Evolutionary conservation across 2,329 filamentous ascomycete genomes (phyloP).

Genomic region (Fonsecaea monophora): DNA sequence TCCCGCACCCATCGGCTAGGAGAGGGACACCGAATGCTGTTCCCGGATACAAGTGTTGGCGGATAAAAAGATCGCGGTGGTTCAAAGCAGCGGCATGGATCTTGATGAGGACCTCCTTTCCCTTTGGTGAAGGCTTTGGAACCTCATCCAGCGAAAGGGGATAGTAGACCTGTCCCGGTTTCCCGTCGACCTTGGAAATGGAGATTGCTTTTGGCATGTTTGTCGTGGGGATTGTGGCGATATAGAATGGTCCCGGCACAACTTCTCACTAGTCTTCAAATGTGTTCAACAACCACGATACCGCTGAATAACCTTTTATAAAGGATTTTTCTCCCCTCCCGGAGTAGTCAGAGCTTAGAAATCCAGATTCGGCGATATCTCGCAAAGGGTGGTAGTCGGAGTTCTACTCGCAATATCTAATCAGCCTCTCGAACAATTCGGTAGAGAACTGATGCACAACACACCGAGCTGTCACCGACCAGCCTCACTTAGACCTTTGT

Average conservation of each 20-base stretch:
- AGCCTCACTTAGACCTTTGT: not conserved
- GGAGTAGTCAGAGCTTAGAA: conserved; percentile 17
- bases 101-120: conserved; percentile 74
- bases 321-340: too few species aligned
- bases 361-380: conserved; percentile 25
- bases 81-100: conserved; percentile 84
- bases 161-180: conserved; percentile 83
- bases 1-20: conserved; percentile 81
- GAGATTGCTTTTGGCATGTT: conserved; percentile 55
- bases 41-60: conserved; percentile 87
- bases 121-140: conserved; percentile 67
- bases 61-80: conserved; percentile 93
- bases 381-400: conserved; percentile 6
- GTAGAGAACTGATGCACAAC: not conserved
- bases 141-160: conserved; percentile 62
- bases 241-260: not conserved
- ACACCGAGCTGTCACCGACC: not conserved
- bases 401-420: conserved; percentile 1
- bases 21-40: conserved; percentile 80
- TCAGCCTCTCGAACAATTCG: not conserved
- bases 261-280: not conserved
- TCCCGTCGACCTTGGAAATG: conserved; percentile 60
- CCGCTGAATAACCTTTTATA: not conserved
- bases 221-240: conserved; percentile 21
- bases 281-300: not conserved